These are phyloP conservation scores for Cordyceps cateniannulata DNA, from an alignment of 2,329 filamentous ascomycete genomes.

Conservation along the genomic window DNA sequence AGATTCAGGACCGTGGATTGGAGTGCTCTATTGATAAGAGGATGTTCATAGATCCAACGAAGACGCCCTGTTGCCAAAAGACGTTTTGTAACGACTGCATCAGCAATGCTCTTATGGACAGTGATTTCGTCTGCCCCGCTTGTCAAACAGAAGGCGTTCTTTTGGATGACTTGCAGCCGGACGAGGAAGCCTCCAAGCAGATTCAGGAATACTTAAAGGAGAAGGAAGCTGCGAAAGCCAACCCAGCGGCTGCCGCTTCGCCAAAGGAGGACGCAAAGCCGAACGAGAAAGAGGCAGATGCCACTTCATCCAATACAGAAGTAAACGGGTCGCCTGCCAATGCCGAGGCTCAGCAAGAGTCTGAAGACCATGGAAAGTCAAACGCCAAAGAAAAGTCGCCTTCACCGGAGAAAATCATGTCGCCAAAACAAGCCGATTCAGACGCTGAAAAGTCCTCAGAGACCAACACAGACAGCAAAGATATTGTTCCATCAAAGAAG, in stretches of 20 bases:
- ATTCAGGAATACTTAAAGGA: slow-evolving; percentile 67
- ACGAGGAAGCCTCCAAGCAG: slow-evolving; percentile 71
- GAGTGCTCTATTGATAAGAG: slow-evolving; percentile 96
- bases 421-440: slow-evolving; percentile 18
- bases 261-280: slow-evolving; percentile 26
- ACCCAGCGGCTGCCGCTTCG: slow-evolving; percentile 27
- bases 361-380: background rate
- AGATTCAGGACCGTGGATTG: slow-evolving; percentile 79
- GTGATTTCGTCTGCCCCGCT: slow-evolving; percentile 90
- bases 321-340: background rate
- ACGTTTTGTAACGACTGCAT: slow-evolving; percentile 99
- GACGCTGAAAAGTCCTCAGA: slow-evolving; percentile 34
- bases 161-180: slow-evolving; percentile 81
- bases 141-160: slow-evolving; percentile 88
- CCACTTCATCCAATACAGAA: slow-evolving; percentile 19
- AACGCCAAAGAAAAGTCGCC: slow-evolving; percentile 11
- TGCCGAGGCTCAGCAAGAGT: background rate
- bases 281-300: slow-evolving; percentile 34
- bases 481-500: slow-evolving; percentile 57
- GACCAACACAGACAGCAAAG: slow-evolving; percentile 22
- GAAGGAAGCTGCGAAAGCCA: slow-evolving; percentile 45
- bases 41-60: slow-evolving; percentile 97
- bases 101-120: slow-evolving; percentile 96
- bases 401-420: slow-evolving; percentile 24
- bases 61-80: slow-evolving; percentile 96